Evolutionary conservation across 2,329 filamentous ascomycete species (phyloP).

Genomic region (Cladosporium oxysporum): DNA sequence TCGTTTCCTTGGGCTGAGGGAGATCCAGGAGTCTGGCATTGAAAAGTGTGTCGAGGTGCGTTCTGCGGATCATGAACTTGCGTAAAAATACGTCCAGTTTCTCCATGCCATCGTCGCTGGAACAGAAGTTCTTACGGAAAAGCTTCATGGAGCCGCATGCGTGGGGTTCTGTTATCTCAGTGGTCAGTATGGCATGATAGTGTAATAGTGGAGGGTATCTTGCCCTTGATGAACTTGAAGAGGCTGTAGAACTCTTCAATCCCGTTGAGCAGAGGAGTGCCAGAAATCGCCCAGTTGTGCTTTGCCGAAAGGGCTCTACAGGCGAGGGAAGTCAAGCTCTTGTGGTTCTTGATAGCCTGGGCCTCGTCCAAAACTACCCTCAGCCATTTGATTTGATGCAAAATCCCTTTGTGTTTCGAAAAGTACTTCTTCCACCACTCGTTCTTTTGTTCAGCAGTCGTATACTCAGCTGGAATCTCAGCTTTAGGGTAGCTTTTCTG

Average conservation of each 20-base stretch:
- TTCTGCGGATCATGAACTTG: conserved; percentile 57
- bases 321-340: too few relatives aligned
- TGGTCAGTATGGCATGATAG: neutral
- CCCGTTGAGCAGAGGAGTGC: conserved; percentile 63
- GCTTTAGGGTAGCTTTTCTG: conserved; percentile 46
- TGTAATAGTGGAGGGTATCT: conserved; percentile 22
- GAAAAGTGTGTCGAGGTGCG: conserved; percentile 57
- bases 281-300: conserved; percentile 77
- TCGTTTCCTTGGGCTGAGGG: conserved; percentile 48
- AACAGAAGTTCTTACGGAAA: conserved; percentile 49
- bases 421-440: too few relatives aligned
- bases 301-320: conserved; percentile 66
- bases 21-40: conserved; percentile 56
- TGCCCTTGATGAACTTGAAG: conserved; percentile 68
- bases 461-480: conserved; percentile 39
- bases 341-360: conserved; percentile 73
- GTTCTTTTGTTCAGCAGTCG: conserved; percentile 43
- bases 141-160: too few relatives aligned
- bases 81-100: conserved; percentile 42
- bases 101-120: conserved; percentile 35
- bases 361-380: conserved; percentile 82
- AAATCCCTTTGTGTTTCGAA: too few relatives aligned
- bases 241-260: conserved; percentile 79
- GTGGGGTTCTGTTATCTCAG: too few relatives aligned
- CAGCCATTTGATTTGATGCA: too few relatives aligned